phyloP scores from a whole-genome alignment of 768 basidiomycete genomes.

The Sistotremastrum suecicum region DNA sequence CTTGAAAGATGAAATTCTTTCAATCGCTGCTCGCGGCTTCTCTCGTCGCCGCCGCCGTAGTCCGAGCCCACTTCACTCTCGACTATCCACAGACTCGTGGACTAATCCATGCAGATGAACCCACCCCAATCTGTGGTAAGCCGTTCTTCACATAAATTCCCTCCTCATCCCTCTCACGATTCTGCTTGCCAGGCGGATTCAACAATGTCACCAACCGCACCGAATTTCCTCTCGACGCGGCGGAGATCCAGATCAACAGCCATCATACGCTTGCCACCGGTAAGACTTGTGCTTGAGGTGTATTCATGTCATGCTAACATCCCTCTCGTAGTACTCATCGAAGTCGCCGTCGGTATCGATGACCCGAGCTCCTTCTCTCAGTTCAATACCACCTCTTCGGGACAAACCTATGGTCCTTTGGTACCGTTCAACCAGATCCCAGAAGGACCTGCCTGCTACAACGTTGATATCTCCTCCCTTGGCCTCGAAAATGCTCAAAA shows the following conservation, averaged over 20 bases:
- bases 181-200: conserved; percentile 47
- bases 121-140: conserved; percentile 50
- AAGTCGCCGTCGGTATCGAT: conserved; percentile 34
- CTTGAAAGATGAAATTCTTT: too few relatives aligned
- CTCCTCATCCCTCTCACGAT: background rate
- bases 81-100: conserved; percentile 66
- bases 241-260: conserved; percentile 48
- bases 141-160: background rate
- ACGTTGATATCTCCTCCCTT: conserved; percentile 41
- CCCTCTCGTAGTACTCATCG: conserved; percentile 28
- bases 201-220: conserved; percentile 40
- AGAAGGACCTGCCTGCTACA: conserved; percentile 54
- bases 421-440: conserved; percentile 34
- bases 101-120: conserved; percentile 47
- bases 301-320: background rate
- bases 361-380: conserved; percentile 50
- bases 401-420: conserved; percentile 19
- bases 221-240: conserved; percentile 51
- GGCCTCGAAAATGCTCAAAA: conserved; percentile 36
- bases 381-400: conserved; percentile 33
- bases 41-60: conserved; percentile 23
- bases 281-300: conserved; percentile 17
- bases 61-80: conserved; percentile 66
- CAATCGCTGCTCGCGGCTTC: background rate
- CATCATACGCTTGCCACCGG: conserved; percentile 52